These are phyloP conservation scores for Pelargonium fulgidum DNA, from an alignment of 441 rosid species.

Conservation along the genomic window DNA sequence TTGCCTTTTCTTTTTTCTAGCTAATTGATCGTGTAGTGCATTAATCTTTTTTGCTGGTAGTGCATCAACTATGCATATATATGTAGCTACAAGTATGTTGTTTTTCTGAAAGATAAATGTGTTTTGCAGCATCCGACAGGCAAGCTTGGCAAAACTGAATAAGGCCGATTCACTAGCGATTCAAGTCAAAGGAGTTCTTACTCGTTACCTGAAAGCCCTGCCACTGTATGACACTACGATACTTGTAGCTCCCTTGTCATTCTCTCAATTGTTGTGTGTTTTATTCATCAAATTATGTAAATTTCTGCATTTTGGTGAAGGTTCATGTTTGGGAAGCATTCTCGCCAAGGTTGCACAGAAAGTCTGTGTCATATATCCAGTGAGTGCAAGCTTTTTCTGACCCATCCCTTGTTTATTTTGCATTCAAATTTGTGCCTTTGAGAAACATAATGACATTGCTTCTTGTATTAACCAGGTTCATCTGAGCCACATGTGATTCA, in stretches of 20 bases:
- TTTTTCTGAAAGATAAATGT: slow-evolving; percentile 17
- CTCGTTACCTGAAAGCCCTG: slow-evolving; percentile 21
- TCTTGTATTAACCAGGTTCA: slow-evolving; percentile 24
- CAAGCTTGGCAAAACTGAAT: slow-evolving; percentile 27
- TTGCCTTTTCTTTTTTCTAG: too few species aligned
- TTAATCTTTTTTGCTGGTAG: slow-evolving; percentile 4
- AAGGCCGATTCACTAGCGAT: slow-evolving; percentile 21
- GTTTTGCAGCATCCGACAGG: slow-evolving; percentile 36
- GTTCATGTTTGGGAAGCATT: slow-evolving; percentile 32
- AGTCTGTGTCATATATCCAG: slow-evolving; percentile 21
- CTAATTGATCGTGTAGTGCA: neutral
- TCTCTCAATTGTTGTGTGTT: neutral
- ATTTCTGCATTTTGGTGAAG: slow-evolving; percentile 28
- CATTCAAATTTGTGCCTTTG: slow-evolving; percentile 8
- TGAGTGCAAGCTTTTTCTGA: slow-evolving; percentile 25
- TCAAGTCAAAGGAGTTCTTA: slow-evolving; percentile 27
- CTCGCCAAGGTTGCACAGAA: slow-evolving; percentile 16
- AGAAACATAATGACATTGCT: slow-evolving; percentile 3
- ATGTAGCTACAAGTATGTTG: neutral
- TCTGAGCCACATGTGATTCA: slow-evolving; percentile 20
- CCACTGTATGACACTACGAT: slow-evolving; percentile 23
- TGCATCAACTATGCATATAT: neutral
- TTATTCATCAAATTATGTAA: slow-evolving; percentile 13
- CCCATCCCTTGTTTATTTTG: neutral
- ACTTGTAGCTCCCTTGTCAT: neutral